Base-by-base conservation (phyloP, 2,329 filamentous ascomycete species). In the Eurotiales sp. region DNA sequence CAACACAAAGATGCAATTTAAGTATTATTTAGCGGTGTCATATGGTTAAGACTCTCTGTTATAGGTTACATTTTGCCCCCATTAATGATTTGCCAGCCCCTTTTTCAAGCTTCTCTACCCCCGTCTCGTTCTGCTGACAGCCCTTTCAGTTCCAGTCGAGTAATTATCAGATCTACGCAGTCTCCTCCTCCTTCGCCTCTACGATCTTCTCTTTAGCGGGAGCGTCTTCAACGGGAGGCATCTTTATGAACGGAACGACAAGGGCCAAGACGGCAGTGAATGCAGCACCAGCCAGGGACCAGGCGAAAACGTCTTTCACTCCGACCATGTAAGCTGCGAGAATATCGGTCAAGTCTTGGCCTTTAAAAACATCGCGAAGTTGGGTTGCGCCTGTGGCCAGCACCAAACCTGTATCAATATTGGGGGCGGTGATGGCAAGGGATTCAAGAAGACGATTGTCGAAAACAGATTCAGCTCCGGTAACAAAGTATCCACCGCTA, bases 401-500 rank as follows among this genome's bases (percentile, higher is more conserved):
- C 15, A 34, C 37, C 34, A 3, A 3, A 12, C 14, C 23, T 19
- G 37, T 25, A 25, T 50, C 17, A 19, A 50, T 41, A 23, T 8
- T 50, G 6, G 34, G 27, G 4, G 23, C 17, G 2, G 17, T 19
- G 8, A 8, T n/a, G 10, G 15, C 21, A 21, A 46, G 29, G 4
- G 43, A 8, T n/a, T 14, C 11, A 14, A 46, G 43, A 5, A 66
- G 46, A n/a, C 56, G 55, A 49, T 68, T 68, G 14, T 53, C 57
- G 50, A 67, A 64, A 19, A 57, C 61, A 3, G 63, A 55, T 50
- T 68, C 61, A 1, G 52, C 63, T 21, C 57, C 63, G 7, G 55
- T 58, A 46, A 66, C 60, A 43, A 61, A 62, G 29, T 65, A 52
- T 8, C 60, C 58, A 11, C 62, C 62, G 17, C 64, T 63, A 1